These are phyloP conservation scores for Colletotrichum liriopes DNA, from an alignment of 2,329 filamentous ascomycete species.

Conservation along the genomic window DNA sequence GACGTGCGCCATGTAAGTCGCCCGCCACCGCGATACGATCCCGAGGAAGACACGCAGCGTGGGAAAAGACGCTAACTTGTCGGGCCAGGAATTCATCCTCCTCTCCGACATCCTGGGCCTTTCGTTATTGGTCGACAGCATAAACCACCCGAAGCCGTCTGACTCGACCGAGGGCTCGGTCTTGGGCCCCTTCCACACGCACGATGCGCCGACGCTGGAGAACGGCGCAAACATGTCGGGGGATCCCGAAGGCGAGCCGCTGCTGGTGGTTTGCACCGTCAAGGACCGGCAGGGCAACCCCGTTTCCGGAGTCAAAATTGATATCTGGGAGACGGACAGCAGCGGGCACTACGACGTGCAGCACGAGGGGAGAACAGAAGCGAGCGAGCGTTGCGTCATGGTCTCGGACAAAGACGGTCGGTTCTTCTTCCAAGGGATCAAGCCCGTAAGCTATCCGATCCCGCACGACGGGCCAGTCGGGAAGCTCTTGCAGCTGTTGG, in stretches of 20 bases:
- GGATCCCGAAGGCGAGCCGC: slow-evolving; percentile 75
- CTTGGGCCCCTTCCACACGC: slow-evolving; percentile 86
- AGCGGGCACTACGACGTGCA: slow-evolving; percentile 85
- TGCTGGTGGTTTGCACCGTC: slow-evolving; percentile 78
- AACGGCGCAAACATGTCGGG: slow-evolving; percentile 73
- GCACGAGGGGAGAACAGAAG: slow-evolving; percentile 68
- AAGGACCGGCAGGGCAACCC: slow-evolving; percentile 74
- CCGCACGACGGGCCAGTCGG: slow-evolving; percentile 89
- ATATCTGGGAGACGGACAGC: slow-evolving; percentile 86
- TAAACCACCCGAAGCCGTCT: slow-evolving; percentile 82
- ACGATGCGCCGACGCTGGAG: slow-evolving; percentile 71
- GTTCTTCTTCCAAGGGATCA: slow-evolving; percentile 90
- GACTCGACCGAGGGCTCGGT: slow-evolving; percentile 81
- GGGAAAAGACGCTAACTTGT: not conserved
- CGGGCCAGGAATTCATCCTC: slow-evolving; percentile 78
- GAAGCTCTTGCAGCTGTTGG: slow-evolving; percentile 74
- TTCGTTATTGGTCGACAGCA: slow-evolving; percentile 81
- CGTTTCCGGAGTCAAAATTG: slow-evolving; percentile 75
- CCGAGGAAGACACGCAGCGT: not conserved
- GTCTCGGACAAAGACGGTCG: slow-evolving; percentile 47
- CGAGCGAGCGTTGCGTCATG: slow-evolving; percentile 68
- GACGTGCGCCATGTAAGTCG: slow-evolving; percentile 75
- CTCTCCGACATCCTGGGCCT: slow-evolving; percentile 83
- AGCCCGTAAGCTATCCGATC: slow-evolving; percentile 89
- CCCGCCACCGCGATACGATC: no score